Base-by-base conservation (phyloP, 2,329 filamentous ascomycete species). In the Aschersonia sp. region DNA sequence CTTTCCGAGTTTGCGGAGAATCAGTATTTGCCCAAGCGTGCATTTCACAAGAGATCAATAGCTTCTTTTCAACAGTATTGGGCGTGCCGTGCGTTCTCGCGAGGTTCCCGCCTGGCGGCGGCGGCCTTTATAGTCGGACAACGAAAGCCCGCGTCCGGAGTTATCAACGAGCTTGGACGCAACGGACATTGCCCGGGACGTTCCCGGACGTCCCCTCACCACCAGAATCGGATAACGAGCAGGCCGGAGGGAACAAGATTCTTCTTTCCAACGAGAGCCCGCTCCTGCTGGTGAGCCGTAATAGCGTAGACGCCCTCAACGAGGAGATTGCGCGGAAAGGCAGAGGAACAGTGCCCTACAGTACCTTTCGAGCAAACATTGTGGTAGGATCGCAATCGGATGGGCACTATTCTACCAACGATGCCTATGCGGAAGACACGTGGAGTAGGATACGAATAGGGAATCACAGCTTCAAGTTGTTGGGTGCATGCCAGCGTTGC, bases 181-280 rank as follows among this genome's bases (percentile, higher is more conserved):
- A 51, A 5, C 50, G 49, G n/a, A 47, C 55, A 52, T 57, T 79
- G 57, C 75, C 76, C 7, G 74, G 73, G 4, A 68, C 72, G 22
- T 80, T 76, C 52, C 76, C 75, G 32, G 63, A 60, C 41, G 68
- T 72, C 1, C 72, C 73, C 14, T 76, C 72, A 22, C 75, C 73
- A 7, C 71, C 73, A 2, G 76, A 80, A 45, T 81, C 78, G 0
- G 77, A 78, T 50, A 68, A 66, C 30, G 70, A 79, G 42, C 56
- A 58, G 29, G 51, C 53, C 56, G 56, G 50, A 12, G 57, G 54
- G 48, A 62, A 47, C 62, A 73, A 80, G 4, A 88, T 97, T 35
- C 68, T 92, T 0, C 69, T 98, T 4, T 85, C 89, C 30, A 98
- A 98, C 60, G 92, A 97, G 63, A 94, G 87, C 47, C 90, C 92